Conservation (phyloP, 345 rosid species). For the Gossypium rotundifolium region DNA sequence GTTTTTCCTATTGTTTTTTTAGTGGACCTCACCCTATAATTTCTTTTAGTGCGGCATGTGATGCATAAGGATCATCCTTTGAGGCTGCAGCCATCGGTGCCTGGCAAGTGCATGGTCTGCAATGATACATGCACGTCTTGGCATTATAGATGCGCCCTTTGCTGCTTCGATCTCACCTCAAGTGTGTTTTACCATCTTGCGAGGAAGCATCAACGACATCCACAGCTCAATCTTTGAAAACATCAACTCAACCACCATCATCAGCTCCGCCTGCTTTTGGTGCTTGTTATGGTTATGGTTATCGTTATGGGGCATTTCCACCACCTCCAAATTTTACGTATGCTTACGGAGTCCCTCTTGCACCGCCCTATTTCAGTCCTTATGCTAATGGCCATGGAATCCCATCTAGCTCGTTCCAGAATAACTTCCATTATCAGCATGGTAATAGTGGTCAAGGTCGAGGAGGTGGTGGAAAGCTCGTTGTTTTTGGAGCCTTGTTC, state of each 20-base stretch:
- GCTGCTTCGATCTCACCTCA: conserved; percentile 31
- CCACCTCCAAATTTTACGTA: not conserved
- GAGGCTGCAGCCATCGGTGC: conserved; percentile 18
- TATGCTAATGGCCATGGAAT: not conserved
- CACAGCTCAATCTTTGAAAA: not conserved
- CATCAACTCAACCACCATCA: not conserved
- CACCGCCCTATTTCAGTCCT: not conserved
- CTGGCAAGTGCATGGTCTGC: conserved; percentile 29
- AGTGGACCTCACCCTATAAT: too few relatives aligned
- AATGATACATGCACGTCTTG: conserved; percentile 21
- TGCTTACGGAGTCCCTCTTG: not conserved
- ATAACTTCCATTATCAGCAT: not conserved
- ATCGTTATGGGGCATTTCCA: not conserved
- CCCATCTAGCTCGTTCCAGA: not conserved
- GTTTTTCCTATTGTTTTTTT: too few relatives aligned
- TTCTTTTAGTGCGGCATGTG: conserved; percentile 14
- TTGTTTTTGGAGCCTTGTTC: not conserved
- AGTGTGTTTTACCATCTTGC: conserved; percentile 23
- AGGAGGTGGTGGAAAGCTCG: not conserved
- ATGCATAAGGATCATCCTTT: conserved; percentile 30
- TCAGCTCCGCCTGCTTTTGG: not conserved
- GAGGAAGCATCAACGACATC: not conserved
- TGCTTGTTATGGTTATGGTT: not conserved
- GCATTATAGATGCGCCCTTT: conserved; percentile 33
- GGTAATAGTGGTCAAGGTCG: not conserved